Conservation (phyloP, 2,329 filamentous ascomycete genomes). For the Diaporthe longicolla region DNA sequence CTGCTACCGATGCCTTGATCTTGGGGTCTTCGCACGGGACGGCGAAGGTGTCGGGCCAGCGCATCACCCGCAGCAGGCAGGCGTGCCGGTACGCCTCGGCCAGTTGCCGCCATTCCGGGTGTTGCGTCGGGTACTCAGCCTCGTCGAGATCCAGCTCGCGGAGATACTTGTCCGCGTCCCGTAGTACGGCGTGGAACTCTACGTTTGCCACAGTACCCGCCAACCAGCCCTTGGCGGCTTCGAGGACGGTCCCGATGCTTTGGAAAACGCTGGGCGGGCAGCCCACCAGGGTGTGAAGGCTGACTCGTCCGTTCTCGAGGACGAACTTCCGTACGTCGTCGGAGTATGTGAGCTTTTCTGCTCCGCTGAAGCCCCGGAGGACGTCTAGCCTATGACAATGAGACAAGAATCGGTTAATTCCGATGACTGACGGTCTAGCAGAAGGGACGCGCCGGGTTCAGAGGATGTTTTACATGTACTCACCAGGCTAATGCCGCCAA, state of each 20-base stretch:
- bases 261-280: conserved; percentile 48
- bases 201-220: conserved; percentile 17
- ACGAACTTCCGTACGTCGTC: conserved; percentile 47
- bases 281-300: conserved; percentile 48
- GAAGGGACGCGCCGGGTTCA: too few relatives aligned
- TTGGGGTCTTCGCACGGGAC: conserved; percentile 46
- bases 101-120: conserved; percentile 48
- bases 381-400: conserved; percentile 47
- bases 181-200: conserved; percentile 43
- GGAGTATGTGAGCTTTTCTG: conserved; percentile 50
- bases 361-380: conserved; percentile 50
- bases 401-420: not conserved
- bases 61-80: conserved; percentile 48
- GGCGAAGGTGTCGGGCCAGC: conserved; percentile 48
- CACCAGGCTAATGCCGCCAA: conserved; percentile 19
- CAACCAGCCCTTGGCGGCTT: conserved; percentile 45
- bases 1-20: conserved; percentile 46
- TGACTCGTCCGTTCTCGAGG: conserved; percentile 44
- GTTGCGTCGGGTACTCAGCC: conserved; percentile 47
- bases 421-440: not conserved
- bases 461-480: not conserved
- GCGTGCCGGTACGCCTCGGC: conserved; percentile 51
- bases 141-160: conserved; percentile 47
- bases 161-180: conserved; percentile 46
- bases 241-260: conserved; percentile 47